Conservation (phyloP, 257 asterid species). For the Hygrophila difformis region DNA sequence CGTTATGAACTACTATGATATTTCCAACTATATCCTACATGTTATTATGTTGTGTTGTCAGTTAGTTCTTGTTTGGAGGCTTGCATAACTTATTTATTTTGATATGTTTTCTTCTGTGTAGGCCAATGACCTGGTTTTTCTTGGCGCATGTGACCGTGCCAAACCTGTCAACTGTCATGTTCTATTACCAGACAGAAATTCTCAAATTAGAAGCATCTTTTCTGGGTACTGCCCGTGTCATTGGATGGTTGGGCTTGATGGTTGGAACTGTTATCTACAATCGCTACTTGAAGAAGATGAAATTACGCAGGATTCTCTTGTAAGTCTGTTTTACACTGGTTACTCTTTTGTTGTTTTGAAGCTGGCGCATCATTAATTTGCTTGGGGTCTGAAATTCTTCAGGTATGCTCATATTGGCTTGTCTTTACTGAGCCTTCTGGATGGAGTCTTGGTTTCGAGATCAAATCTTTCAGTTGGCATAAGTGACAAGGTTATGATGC, state of each 20-base stretch:
- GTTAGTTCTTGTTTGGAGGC: constrained; percentile 6
- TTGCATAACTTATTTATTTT: constrained; percentile 17
- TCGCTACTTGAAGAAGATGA: constrained; percentile 77
- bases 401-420: constrained; percentile 78
- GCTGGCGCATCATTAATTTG: no score
- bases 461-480: constrained; percentile 51
- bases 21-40: neutral
- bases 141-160: constrained; percentile 82
- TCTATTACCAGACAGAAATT: constrained; percentile 86
- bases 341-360: no score
- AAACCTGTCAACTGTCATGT: constrained; percentile 78
- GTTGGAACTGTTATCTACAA: constrained; percentile 70
- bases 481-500: constrained; percentile 66
- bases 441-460: constrained; percentile 62
- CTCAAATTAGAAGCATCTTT: constrained; percentile 79
- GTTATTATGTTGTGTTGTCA: neutral
- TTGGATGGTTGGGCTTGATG: constrained; percentile 95
- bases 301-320: constrained; percentile 67
- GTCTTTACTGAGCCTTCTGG: constrained; percentile 52
- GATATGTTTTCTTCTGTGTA: constrained; percentile 23
- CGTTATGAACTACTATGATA: no score
- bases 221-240: constrained; percentile 85
- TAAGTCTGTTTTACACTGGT: constrained; percentile 30
- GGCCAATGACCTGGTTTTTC: constrained; percentile 99
- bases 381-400: constrained; percentile 17